phyloP scores from a whole-genome alignment of 1,284 basidiomycete species.

The Pterulicium gracile region DNA sequence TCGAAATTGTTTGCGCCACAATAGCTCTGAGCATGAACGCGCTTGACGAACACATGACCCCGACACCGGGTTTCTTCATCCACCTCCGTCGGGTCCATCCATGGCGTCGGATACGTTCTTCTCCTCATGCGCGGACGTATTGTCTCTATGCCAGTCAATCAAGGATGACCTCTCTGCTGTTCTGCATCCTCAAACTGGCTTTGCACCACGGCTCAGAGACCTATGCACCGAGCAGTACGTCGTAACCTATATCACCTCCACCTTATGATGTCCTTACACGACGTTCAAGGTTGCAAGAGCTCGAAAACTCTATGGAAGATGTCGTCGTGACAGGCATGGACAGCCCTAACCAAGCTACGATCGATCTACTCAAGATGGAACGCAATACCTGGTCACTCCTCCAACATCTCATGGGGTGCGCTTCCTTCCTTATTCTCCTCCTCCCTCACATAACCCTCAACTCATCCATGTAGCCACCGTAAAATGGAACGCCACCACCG shows the following conservation, averaged over 20 bases:
- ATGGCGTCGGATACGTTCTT: conserved; percentile 35
- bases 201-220: conserved; percentile 54
- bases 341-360: conserved; percentile 32
- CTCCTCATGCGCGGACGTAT: conserved; percentile 52
- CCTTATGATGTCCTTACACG: too few relatives aligned
- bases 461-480: conserved; percentile 45
- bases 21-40: too few relatives aligned
- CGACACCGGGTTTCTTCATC: not conserved
- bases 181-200: conserved; percentile 54
- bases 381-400: conserved; percentile 74
- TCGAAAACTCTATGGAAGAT: too few relatives aligned
- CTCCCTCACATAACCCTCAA: too few relatives aligned
- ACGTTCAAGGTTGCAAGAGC: too few relatives aligned
- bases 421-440: too few relatives aligned
- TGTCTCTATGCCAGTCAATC: conserved; percentile 42
- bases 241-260: not conserved
- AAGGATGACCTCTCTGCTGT: conserved; percentile 51
- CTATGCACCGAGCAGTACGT: conserved; percentile 58
- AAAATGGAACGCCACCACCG: conserved; percentile 41
- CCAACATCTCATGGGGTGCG: conserved; percentile 62
- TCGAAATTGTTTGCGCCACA: too few relatives aligned
- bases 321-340: conserved; percentile 26
- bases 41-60: too few relatives aligned
- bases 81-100: not conserved
- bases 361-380: conserved; percentile 60